phyloP scores from a whole-genome alignment of 2,329 filamentous ascomycete species.

The Aspergillus hiratsukae region DNA sequence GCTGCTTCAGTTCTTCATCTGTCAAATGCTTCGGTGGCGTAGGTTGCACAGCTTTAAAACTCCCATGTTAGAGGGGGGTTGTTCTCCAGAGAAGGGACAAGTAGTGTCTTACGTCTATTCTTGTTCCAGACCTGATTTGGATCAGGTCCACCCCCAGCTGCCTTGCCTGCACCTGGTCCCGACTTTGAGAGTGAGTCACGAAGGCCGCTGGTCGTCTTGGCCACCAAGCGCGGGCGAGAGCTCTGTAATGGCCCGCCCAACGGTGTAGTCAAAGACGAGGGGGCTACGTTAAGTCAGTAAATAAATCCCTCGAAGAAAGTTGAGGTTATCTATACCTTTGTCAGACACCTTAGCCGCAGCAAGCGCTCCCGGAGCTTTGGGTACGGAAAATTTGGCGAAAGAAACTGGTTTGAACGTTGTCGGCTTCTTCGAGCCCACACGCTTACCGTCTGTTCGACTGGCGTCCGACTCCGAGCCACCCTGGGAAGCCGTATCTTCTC shows the following conservation, averaged over 20 bases:
- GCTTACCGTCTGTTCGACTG: conserved; percentile 50
- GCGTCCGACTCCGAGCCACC: conserved; percentile 61
- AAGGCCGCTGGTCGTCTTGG: conserved; percentile 55
- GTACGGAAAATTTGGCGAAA: conserved; percentile 62
- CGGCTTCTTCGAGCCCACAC: conserved; percentile 56
- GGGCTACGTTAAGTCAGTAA: background rate
- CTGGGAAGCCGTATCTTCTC: conserved; percentile 37
- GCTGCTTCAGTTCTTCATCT: conserved; percentile 64
- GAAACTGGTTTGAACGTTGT: conserved; percentile 62
- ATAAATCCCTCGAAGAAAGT: background rate
- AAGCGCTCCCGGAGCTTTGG: conserved; percentile 55
- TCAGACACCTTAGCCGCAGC: conserved; percentile 50
- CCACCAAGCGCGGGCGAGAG: conserved; percentile 58
- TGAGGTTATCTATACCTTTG: conserved; percentile 43
- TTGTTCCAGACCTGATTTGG: conserved; percentile 68
- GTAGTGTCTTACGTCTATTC: conserved; percentile 52
- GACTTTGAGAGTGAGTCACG: conserved; percentile 49
- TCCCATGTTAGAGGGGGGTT: conserved; percentile 16
- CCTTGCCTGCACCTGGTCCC: conserved; percentile 41
- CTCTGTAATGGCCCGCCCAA: conserved; percentile 40
- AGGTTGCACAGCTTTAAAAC: conserved; percentile 45
- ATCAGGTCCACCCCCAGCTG: conserved; percentile 53
- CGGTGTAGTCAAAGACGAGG: conserved; percentile 28
- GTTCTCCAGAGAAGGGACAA: background rate
- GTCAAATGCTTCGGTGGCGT: conserved; percentile 61